A percentile compares a stretch with the other conserved stretches of the same genome.
phyloP scores from a whole-genome alignment of 495 filamentous ascomycete genomes.

The Talaromyces stipitatus region DNA sequence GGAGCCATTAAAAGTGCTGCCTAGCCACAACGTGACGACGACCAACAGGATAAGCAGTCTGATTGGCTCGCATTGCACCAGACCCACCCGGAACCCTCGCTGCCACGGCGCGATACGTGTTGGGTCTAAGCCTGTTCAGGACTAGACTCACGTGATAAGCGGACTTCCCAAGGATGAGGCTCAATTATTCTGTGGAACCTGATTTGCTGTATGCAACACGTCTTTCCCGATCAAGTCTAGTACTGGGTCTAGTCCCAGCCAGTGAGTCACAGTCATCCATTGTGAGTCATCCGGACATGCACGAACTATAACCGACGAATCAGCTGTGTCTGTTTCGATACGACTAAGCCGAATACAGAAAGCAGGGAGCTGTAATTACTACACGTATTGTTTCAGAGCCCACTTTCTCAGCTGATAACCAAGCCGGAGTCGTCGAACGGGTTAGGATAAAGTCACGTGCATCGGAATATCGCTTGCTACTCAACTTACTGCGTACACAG shows the following conservation, averaged over 20 bases:
- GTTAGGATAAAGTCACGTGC: neutral
- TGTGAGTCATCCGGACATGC: neutral
- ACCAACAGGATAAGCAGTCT: neutral
- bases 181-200: neutral
- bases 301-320: neutral
- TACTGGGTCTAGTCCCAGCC: neutral
- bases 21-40: constrained; percentile 2
- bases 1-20: neutral
- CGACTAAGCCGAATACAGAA: neutral
- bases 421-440: no score
- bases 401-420: neutral
- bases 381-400: neutral
- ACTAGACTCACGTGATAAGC: neutral
- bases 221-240: neutral
- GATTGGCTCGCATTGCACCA: neutral
- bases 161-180: neutral
- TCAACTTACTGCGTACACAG: neutral
- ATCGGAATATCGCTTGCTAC: no score
- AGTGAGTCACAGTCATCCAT: neutral
- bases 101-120: neutral
- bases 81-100: neutral
- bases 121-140: neutral
- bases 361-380: no score
- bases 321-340: neutral
- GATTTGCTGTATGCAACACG: neutral